A percentile compares a stretch with the other conserved stretches of the same genome.
Evolutionary conservation across 192 early-diverging fungal genomes (phyloP).

Genomic region (Backusella tarrabulga): DNA sequence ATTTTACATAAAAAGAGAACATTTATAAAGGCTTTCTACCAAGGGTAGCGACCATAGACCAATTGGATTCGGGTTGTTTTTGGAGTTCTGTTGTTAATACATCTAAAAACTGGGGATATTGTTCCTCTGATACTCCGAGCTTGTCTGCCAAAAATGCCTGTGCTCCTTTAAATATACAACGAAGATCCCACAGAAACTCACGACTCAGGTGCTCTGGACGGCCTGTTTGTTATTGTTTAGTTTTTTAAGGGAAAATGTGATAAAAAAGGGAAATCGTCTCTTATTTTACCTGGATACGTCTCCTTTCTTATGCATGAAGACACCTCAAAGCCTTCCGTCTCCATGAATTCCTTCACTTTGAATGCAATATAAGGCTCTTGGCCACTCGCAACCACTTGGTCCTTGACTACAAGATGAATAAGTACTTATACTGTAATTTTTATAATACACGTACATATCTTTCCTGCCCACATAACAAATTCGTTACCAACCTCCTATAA

Average conservation of each 20-base stretch:
- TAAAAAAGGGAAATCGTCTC: background rate
- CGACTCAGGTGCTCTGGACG: background rate
- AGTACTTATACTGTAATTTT: background rate
- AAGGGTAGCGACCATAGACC: constrained; percentile 1
- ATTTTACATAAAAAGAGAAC: background rate
- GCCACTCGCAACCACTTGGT: background rate
- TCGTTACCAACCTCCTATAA: constrained; percentile 20
- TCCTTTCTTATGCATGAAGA: background rate
- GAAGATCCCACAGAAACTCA: constrained; percentile 17
- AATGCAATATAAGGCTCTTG: constrained; percentile 22
- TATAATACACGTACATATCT: constrained; percentile 8
- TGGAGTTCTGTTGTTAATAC: background rate
- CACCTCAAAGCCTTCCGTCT: background rate
- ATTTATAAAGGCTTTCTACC: constrained; percentile 1
- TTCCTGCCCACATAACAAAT: constrained; percentile 8
- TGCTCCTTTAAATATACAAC: background rate
- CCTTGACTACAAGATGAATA: background rate
- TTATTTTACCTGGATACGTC: constrained; percentile 4
- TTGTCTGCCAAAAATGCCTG: background rate
- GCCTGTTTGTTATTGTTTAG: background rate
- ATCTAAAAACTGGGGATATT: background rate
- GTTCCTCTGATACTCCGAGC: background rate
- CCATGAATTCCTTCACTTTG: background rate
- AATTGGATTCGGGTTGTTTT: constrained; percentile 7
- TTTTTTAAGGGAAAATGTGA: background rate